These are phyloP conservation scores for Kockiozyma suomiensis DNA, from an alignment of 805 yeast genomes.

Conservation along the genomic window DNA sequence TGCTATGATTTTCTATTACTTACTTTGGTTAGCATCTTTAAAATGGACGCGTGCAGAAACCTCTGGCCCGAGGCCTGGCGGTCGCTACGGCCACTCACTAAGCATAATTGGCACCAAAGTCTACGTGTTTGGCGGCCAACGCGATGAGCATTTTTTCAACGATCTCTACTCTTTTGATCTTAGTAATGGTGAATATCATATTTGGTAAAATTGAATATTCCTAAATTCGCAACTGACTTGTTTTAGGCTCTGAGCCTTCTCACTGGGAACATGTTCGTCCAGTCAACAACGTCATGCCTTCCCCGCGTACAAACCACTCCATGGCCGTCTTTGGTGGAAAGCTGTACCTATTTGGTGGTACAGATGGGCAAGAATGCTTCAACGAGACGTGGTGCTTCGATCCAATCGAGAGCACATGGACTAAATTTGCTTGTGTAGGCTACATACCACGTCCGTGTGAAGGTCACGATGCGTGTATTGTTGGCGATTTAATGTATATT, in stretches of 20 bases:
- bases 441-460: slow-evolving; percentile 81
- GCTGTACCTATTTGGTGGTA: slow-evolving; percentile 90
- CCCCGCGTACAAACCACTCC: slow-evolving; percentile 88
- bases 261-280: slow-evolving; percentile 78
- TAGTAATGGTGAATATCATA: slow-evolving; percentile 49
- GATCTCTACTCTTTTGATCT: slow-evolving; percentile 87
- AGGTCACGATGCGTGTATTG: slow-evolving; percentile 85
- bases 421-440: slow-evolving; percentile 68
- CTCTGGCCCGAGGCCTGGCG: slow-evolving; percentile 75
- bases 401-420: slow-evolving; percentile 69
- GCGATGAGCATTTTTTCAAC: slow-evolving; percentile 77
- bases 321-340: slow-evolving; percentile 79
- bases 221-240: not conserved
- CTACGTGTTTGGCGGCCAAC: slow-evolving; percentile 93
- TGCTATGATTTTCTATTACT: not conserved
- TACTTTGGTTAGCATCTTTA: slow-evolving; percentile 50
- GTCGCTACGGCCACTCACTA: slow-evolving; percentile 92
- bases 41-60: slow-evolving; percentile 82
- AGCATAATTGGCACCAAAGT: slow-evolving; percentile 67
- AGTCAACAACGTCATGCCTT: slow-evolving; percentile 55
- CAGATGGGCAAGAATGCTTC: slow-evolving; percentile 68
- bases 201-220: too few relatives aligned
- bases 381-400: slow-evolving; percentile 83
- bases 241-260: slow-evolving; percentile 40
- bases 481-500: slow-evolving; percentile 75